Conservation (phyloP, 2,329 filamentous ascomycete genomes). For the Cladobotryum mycophilum region DNA sequence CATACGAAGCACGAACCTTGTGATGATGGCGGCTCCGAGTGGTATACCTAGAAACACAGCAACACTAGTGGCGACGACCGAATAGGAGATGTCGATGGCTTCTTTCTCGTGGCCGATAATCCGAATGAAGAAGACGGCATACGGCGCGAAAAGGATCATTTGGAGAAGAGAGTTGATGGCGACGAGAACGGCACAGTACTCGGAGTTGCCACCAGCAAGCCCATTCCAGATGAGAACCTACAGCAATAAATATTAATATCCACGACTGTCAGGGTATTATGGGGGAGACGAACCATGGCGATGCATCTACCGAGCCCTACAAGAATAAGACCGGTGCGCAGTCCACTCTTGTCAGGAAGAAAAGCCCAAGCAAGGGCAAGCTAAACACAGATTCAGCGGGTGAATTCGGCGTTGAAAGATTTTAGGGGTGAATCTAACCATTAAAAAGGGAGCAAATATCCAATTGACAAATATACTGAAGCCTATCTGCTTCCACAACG, state of each 20-base stretch:
- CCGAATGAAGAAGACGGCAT: conserved; percentile 63
- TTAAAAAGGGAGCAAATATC: conserved; percentile 74
- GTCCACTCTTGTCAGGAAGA: conserved; percentile 50
- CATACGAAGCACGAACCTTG: conserved; percentile 55
- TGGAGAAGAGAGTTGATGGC: conserved; percentile 70
- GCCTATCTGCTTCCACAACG: conserved; percentile 70
- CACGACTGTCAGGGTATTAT: neutral
- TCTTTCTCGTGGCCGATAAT: conserved; percentile 52
- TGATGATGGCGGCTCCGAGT: conserved; percentile 71
- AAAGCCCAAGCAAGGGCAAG: conserved; percentile 63
- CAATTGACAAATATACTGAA: conserved; percentile 77
- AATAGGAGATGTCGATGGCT: conserved; percentile 45
- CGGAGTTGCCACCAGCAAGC: conserved; percentile 63
- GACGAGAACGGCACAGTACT: conserved; percentile 79
- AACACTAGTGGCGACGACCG: conserved; percentile 69
- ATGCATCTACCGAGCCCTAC: conserved; percentile 83
- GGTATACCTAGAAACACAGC: conserved; percentile 82
- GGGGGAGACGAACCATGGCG: conserved; percentile 59
- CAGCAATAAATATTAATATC: neutral
- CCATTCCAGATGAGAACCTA: conserved; percentile 62
- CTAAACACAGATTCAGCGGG: conserved; percentile 30
- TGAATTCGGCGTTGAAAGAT: neutral
- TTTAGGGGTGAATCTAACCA: conserved; percentile 45
- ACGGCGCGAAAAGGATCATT: conserved; percentile 65
- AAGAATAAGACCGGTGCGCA: conserved; percentile 66